phyloP scores from a whole-genome alignment of 1,284 basidiomycete species.

The Trametes sp. region DNA sequence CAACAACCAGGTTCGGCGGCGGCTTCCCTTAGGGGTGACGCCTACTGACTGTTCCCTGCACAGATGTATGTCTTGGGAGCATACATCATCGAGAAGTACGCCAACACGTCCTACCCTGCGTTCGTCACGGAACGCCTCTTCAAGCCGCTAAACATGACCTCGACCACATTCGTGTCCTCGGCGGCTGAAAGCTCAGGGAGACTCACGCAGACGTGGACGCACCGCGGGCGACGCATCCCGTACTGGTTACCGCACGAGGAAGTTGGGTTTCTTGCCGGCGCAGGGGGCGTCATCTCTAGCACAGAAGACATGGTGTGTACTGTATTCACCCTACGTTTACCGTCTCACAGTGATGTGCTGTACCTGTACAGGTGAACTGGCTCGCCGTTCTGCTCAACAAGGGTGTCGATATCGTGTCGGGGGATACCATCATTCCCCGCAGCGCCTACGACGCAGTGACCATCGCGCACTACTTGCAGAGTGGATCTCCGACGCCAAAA shows the following conservation, averaged over 20 bases:
- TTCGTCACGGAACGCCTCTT: slow-evolving; percentile 43
- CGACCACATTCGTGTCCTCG: slow-evolving; percentile 44
- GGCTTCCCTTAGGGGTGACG: not conserved
- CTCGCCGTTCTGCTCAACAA: slow-evolving; percentile 38
- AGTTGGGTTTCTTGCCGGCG: slow-evolving; percentile 37
- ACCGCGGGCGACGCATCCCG: slow-evolving; percentile 38
- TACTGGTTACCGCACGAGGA: slow-evolving; percentile 37
- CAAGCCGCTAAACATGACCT: slow-evolving; percentile 42
- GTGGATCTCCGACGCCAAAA: not conserved
- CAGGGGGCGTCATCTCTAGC: slow-evolving; percentile 45
- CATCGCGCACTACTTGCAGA: slow-evolving; percentile 34
- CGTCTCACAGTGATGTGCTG: not conserved
- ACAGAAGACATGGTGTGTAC: slow-evolving; percentile 40
- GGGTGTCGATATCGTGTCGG: slow-evolving; percentile 39
- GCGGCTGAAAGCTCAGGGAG: slow-evolving; percentile 43
- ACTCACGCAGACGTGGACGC: slow-evolving; percentile 42
- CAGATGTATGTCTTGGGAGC: slow-evolving; percentile 30
- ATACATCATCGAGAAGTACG: slow-evolving; percentile 46
- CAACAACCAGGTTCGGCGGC: slow-evolving; percentile 47
- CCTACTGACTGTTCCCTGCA: not conserved
- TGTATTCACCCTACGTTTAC: not conserved
- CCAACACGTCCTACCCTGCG: slow-evolving; percentile 41
- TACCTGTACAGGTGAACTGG: slow-evolving; percentile 40
- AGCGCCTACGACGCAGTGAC: slow-evolving; percentile 39
- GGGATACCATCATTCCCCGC: slow-evolving; percentile 38